These are phyloP conservation scores for Pulveroboletus sp. DNA, from an alignment of 768 basidiomycete species.

Conservation along the genomic window DNA sequence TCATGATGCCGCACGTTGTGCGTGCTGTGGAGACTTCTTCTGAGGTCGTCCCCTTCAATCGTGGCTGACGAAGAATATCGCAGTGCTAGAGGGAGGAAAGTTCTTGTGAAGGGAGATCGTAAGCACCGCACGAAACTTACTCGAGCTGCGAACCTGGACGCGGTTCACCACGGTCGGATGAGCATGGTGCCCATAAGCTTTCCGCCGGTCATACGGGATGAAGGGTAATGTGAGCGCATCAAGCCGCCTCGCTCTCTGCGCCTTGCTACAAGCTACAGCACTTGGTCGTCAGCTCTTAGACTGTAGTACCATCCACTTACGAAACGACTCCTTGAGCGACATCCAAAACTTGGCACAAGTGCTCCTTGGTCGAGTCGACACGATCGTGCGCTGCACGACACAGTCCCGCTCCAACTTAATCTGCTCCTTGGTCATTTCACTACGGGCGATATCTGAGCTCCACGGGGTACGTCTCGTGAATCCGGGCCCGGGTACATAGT, in stretches of 20 bases:
- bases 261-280: neutral
- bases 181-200: conserved; percentile 54
- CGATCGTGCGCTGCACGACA: neutral
- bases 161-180: conserved; percentile 42
- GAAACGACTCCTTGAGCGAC: conserved; percentile 2
- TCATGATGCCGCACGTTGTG: conserved; percentile 26
- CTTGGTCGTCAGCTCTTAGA: neutral
- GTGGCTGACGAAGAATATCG: conserved; percentile 21
- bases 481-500: neutral
- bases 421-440: conserved; percentile 5
- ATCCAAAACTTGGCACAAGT: conserved; percentile 3
- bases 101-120: neutral
- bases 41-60: conserved; percentile 32
- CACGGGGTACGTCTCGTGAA: neutral
- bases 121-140: conserved; percentile 31
- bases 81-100: conserved; percentile 21
- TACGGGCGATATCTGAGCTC: neutral
- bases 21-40: conserved; percentile 28
- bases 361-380: neutral
- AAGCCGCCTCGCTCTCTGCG: neutral
- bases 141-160: conserved; percentile 40
- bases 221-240: conserved; percentile 1
- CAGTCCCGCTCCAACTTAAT: conserved; percentile 1
- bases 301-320: conserved; percentile 2
- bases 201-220: conserved; percentile 43